These are phyloP conservation scores for Botrytis deweyae DNA, from an alignment of 2,329 filamentous ascomycete genomes.

Conservation along the genomic window DNA sequence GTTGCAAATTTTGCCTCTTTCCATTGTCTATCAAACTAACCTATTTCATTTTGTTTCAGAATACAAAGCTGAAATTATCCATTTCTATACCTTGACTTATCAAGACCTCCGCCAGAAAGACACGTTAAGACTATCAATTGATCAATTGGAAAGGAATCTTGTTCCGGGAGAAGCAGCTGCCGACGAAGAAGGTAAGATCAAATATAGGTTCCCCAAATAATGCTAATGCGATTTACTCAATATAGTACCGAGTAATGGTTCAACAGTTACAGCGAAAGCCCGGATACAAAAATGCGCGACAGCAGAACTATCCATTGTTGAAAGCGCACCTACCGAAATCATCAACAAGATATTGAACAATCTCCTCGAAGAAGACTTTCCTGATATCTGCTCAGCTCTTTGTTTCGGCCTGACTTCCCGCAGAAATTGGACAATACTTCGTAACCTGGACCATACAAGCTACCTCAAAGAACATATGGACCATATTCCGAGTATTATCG, in stretches of 20 bases:
- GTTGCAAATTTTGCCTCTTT: neutral
- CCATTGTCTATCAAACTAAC: neutral
- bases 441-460: neutral
- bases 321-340: neutral
- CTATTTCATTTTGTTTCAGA: no score
- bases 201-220: neutral
- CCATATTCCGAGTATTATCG: neutral
- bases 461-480: neutral
- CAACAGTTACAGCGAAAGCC: neutral
- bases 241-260: neutral
- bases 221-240: neutral
- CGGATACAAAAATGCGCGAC: neutral
- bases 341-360: neutral
- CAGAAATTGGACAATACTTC: neutral
- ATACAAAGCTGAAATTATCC: neutral
- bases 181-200: neutral
- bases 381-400: neutral
- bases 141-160: neutral
- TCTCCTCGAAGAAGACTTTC: neutral
- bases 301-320: neutral
- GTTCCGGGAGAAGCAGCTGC: neutral
- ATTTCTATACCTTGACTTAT: neutral
- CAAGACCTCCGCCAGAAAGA: neutral
- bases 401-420: neutral
- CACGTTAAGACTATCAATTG: neutral